A percentile compares a stretch with the other conserved stretches of the same genome.
Conservation (phyloP, 768 basidiomycete species). For the Agaricus blazei region DNA sequence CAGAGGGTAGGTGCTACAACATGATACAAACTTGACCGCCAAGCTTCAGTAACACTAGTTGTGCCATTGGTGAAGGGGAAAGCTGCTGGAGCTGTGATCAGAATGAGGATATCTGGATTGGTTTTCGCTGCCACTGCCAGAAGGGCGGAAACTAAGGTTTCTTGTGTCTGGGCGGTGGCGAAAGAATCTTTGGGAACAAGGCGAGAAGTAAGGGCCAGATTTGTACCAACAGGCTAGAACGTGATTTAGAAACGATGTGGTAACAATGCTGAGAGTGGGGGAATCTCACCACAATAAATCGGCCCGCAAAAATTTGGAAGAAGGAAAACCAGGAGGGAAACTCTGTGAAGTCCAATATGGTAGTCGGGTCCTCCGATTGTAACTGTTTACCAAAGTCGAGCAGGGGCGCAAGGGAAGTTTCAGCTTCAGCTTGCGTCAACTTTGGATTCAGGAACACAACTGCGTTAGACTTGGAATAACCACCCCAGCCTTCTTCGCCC, state of each 20-base stretch:
- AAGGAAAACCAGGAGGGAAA: constrained; percentile 38
- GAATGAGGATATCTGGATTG: constrained; percentile 35
- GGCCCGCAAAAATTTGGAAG: constrained; percentile 30
- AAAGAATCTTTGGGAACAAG: constrained; percentile 38
- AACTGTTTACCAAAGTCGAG: constrained; percentile 28
- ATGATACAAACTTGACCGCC: constrained; percentile 42
- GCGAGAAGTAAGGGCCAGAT: constrained; percentile 38
- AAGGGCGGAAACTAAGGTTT: constrained; percentile 30
- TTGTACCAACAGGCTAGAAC: constrained; percentile 32
- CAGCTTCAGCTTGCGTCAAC: constrained; percentile 28
- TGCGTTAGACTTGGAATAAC: constrained; percentile 30
- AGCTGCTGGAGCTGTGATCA: constrained; percentile 34
- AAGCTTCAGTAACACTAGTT: constrained; percentile 41
- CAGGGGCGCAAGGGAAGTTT: constrained; percentile 37
- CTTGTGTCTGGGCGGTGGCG: constrained; percentile 21
- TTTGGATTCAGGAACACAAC: constrained; percentile 43
- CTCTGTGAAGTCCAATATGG: constrained; percentile 28
- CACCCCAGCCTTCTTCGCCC: constrained; percentile 47
- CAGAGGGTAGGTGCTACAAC: constrained; percentile 37
- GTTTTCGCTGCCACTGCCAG: constrained; percentile 24
- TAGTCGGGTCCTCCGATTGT: constrained; percentile 17
- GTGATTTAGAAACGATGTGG: not conserved
- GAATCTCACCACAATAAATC: constrained; percentile 31
- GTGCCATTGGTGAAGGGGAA: constrained; percentile 23
- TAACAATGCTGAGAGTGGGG: not conserved